Conservation (phyloP, 805 yeast species). For the Ogataea angusta region DNA sequence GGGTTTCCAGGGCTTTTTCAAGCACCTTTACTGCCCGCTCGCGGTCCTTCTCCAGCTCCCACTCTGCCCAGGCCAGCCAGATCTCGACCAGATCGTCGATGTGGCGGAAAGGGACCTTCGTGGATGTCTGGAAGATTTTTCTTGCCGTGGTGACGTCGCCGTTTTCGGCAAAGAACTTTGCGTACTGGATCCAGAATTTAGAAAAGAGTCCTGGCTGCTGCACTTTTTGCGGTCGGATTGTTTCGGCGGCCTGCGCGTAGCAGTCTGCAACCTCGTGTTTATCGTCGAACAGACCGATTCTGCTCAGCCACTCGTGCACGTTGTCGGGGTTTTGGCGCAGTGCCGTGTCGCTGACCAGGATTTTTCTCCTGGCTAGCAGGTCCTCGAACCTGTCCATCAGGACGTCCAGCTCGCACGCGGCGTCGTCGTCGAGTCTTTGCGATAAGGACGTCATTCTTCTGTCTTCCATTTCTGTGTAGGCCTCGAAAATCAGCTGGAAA, state of each 20-base stretch:
- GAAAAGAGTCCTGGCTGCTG: slow-evolving; percentile 42
- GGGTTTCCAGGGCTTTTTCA: slow-evolving; percentile 32
- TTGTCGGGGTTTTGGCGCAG: slow-evolving; percentile 60
- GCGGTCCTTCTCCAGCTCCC: slow-evolving; percentile 52
- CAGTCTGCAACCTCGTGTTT: slow-evolving; percentile 47
- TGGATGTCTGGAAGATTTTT: slow-evolving; percentile 58
- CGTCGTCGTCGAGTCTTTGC: slow-evolving; percentile 21
- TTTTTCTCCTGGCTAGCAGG: slow-evolving; percentile 52
- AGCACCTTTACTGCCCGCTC: slow-evolving; percentile 36
- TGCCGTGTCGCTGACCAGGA: slow-evolving; percentile 63
- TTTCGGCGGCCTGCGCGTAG: slow-evolving; percentile 61
- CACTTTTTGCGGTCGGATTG: slow-evolving; percentile 59
- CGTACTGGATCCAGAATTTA: slow-evolving; percentile 68
- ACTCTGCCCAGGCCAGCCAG: slow-evolving; percentile 75
- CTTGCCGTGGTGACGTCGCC: slow-evolving; percentile 59
- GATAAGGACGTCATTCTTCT: slow-evolving; percentile 35
- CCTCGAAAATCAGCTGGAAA: slow-evolving; percentile 62
- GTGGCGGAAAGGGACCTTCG: slow-evolving; percentile 63
- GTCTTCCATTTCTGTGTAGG: slow-evolving; percentile 61
- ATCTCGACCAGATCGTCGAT: slow-evolving; percentile 64
- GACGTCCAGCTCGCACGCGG: slow-evolving; percentile 40
- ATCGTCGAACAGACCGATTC: slow-evolving; percentile 46
- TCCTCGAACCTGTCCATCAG: slow-evolving; percentile 48
- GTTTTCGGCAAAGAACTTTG: slow-evolving; percentile 55
- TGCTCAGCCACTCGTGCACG: slow-evolving; percentile 65